Evolutionary conservation across 148 eudicot species (phyloP), one percentile per base, ranked within the genome.

Genomic region (Chenopodium berlandieri): DNA sequence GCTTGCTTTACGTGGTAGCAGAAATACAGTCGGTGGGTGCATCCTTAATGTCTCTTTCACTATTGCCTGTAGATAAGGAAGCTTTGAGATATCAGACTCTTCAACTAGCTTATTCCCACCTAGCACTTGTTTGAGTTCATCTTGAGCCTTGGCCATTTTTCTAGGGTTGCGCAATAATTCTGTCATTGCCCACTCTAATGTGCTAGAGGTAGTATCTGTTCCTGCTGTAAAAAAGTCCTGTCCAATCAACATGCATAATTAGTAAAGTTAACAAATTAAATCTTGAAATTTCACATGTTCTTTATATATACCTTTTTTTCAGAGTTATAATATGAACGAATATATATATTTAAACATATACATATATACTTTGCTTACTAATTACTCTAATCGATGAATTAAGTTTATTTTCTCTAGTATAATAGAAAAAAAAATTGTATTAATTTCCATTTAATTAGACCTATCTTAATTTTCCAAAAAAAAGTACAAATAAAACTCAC

Each of bases 221-320:
- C 69, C 86, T 9, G 81, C 87, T 20, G 16, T 1, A 52, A 85
- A 73, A 16, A 85, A 14, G 20, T 85, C 87, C 84, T 78, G 10
- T 65, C 16, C 27, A 37, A 37, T 37, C 44, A 37, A 7, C 69
- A 65, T n/a, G 31, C 63, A 17, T 17, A 50, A 9, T 50, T 50
- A 50, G 12, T 13, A 11, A 1, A 37, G 7, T 6, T 37, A 37
- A 6, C 44, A 37, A 37, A 37, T 37, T 37, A 37, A 5, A 37
- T 4, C 44, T 1, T 37, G 7, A 37, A 37, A 7, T 37, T 37
- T 37, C 44, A 37, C 7, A 37, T 37, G 44, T 37, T 37, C 6
- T 37, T 6, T 7, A 37, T 37, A 37, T 6, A 7, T 6, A 5
- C 6, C 6, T n/a, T 5, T 5, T 37, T 37, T 37, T 5, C 44